Percentiles rank a stretch among this genome's conserved stretches.
Evolutionary conservation across 2,329 filamentous ascomycete genomes (phyloP).

Genomic region (Pseudogymnoascus sp.): DNA sequence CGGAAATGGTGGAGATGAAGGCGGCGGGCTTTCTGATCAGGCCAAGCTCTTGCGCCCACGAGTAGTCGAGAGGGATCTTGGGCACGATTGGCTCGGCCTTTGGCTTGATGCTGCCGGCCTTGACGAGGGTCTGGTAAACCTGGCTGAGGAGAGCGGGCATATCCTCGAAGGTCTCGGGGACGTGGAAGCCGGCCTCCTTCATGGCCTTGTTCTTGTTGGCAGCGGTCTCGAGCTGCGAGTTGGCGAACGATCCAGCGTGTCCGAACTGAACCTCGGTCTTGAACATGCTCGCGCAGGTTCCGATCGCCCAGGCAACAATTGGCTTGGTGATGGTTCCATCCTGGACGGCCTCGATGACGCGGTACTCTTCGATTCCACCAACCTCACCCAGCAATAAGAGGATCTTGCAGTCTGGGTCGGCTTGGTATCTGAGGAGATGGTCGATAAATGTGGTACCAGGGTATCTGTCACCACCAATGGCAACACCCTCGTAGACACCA

Average conservation of each 20-base stretch:
- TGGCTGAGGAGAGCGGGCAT: slow-evolving; percentile 68
- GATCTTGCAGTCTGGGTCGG: slow-evolving; percentile 96
- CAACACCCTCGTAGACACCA: slow-evolving; percentile 97
- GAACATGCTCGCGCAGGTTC: slow-evolving; percentile 99
- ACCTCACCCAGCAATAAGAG: slow-evolving; percentile 94
- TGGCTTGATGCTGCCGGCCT: slow-evolving; percentile 76
- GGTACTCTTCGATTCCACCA: slow-evolving; percentile 98
- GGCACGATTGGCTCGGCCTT: slow-evolving; percentile 84
- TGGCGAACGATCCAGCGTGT: slow-evolving; percentile 96
- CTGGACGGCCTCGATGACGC: slow-evolving; percentile 97
- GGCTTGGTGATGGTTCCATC: slow-evolving; percentile 93
- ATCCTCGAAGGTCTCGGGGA: slow-evolving; percentile 95
- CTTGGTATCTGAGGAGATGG: slow-evolving; percentile 92
- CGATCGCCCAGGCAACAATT: slow-evolving; percentile 98
- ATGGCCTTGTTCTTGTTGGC: slow-evolving; percentile 95
- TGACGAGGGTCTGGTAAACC: slow-evolving; percentile 85
- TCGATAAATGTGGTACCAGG: slow-evolving; percentile 99
- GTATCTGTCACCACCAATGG: slow-evolving; percentile 98
- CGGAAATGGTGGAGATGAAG: slow-evolving; percentile 99
- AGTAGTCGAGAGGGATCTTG: slow-evolving; percentile 99
- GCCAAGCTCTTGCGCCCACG: slow-evolving; percentile 97
- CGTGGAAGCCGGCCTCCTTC: slow-evolving; percentile 88
- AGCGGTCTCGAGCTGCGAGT: slow-evolving; percentile 97
- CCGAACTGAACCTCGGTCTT: slow-evolving; percentile 99
- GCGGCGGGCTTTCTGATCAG: slow-evolving; percentile 99